Base-by-base conservation (phyloP, 306 rosid species). In the Urtica urens region DNA sequence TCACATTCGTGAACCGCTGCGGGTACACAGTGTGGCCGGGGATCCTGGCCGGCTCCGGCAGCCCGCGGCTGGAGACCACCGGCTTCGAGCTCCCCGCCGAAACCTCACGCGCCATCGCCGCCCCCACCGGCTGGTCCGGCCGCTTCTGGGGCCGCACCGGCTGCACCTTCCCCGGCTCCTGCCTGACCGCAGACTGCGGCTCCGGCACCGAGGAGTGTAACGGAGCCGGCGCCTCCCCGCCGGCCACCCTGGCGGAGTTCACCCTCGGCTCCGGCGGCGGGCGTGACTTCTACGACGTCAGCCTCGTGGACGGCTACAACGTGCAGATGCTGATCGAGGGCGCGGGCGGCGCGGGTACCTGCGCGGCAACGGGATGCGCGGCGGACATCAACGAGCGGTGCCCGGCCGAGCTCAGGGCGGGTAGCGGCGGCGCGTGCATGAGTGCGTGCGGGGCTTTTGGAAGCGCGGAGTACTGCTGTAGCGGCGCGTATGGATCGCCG, bases 401-500 rank as follows among this genome's bases (percentile, higher is more conserved):
- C 29, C 97, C 97, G 9, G 11, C 80, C 20, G 97, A 90, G 79
- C 40, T 90, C 23, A 84, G 58, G 27, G 78, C 68, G 0, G 77
- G 67, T 0, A 78, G 69, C 4, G 92, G 95, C 0, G 68, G 68
- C 74, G 97, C 95, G 74, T 90, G 97, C 23, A 90, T 67, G 69
- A 90, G 97, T 74, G 97, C 95, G 68, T 90, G 97, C 17, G 94
- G 77, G 66, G 97, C 97, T 27, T 90, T 90, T 59, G 95, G 82
- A 4, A 90, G 68, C 18, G 82, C 93, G 0, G 93, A 90, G 68
- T 90, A 90, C 39, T 90, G 97, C 21, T 76, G 83, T 34, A 76
- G 79, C 59, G 83, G 83, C 63, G 78, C 67, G 70, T 76, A 64
- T 16, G 71, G 63, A 9, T 41, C 83, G 41, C 83, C 83, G 7